Base-by-base conservation (phyloP, 2,329 filamentous ascomycete species). In the Sporothrix sp. region DNA sequence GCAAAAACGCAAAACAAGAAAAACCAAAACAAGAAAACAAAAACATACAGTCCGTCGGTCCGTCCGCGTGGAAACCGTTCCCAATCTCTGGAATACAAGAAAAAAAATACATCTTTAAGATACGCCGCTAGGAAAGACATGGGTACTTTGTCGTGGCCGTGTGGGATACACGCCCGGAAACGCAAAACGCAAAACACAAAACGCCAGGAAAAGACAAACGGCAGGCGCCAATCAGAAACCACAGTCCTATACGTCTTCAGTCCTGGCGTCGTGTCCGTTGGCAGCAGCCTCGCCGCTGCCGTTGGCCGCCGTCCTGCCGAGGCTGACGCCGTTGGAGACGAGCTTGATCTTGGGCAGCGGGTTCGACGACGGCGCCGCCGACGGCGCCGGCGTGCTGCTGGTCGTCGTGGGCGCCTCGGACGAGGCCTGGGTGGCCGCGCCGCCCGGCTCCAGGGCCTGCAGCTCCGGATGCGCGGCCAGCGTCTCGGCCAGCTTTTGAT, bases 401-500 rank as follows among this genome's bases (percentile, higher is more conserved):
- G 39, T 62, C 10, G 56, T 69, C 7, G 58, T 68, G 28, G 68
- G 68, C 16, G 66, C 68, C 1, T 66, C 65, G n/a, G 71, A 70
- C 52, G 68, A 65, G 2, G 68, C 65, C 6, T 71, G 72, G 40
- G 48, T 48, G 3, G 50, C 42, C 25, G 53, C 37, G 14, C 8
- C 28, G 9, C 48, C 52, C 6, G 56, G 55, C 39, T 61, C 59
- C 53, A 61, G 38, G 51, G 62, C 50, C 52, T 59, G 59, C 37
- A 61, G 58, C 49, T 59, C 57, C 13, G 57, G 56, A 46, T 59
- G 59, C 4, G 52, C 54, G 7, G 55, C 51, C 18, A 59, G 45
- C 52, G 57, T 56, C 13, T 57, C 74, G 54, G 76, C 70, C 39
- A 76, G 71, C 58, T 72, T 73, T 20, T 65, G 65, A 48, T 71